These are phyloP conservation scores for Austroboletus festivus DNA, from an alignment of 768 basidiomycete species.

Conservation along the genomic window DNA sequence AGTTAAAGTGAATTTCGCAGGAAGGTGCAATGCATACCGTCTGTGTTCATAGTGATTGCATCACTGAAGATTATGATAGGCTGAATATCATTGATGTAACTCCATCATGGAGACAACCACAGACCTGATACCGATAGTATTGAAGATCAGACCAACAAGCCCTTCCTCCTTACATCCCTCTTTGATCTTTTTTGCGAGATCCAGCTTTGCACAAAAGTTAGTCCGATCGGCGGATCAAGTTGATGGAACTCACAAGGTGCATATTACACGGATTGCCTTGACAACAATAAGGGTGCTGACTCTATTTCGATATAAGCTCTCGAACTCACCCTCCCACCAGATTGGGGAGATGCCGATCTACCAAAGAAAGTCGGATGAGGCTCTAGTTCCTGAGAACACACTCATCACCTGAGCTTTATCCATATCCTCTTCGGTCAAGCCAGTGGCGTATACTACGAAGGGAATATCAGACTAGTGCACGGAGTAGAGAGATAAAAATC, in stretches of 20 bases:
- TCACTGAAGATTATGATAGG: constrained; percentile 44
- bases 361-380: constrained; percentile 10
- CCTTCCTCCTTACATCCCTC: constrained; percentile 80
- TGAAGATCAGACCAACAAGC: constrained; percentile 79
- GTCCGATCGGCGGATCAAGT: not conserved
- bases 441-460: constrained; percentile 64
- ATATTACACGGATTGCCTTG: constrained; percentile 84
- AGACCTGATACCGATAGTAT: constrained; percentile 82
- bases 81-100: not conserved
- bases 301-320: not conserved
- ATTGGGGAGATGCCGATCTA: constrained; percentile 86
- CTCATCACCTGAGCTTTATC: constrained; percentile 70
- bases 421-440: constrained; percentile 77
- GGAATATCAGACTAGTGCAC: not conserved
- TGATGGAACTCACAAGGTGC: constrained; percentile 57
- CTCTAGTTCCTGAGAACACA: not conserved
- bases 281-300: not conserved
- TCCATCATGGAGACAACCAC: constrained; percentile 7
- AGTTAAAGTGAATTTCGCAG: not conserved
- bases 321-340: constrained; percentile 80
- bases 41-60: constrained; percentile 87
- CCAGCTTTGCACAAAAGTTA: constrained; percentile 49
- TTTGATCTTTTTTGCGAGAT: constrained; percentile 76
- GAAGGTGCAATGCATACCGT: constrained; percentile 47
- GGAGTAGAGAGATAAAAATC: constrained; percentile 5